phyloP scores from a whole-genome alignment of 2,329 filamentous ascomycete genomes.

The Ophiocordyceps unilateralis region DNA sequence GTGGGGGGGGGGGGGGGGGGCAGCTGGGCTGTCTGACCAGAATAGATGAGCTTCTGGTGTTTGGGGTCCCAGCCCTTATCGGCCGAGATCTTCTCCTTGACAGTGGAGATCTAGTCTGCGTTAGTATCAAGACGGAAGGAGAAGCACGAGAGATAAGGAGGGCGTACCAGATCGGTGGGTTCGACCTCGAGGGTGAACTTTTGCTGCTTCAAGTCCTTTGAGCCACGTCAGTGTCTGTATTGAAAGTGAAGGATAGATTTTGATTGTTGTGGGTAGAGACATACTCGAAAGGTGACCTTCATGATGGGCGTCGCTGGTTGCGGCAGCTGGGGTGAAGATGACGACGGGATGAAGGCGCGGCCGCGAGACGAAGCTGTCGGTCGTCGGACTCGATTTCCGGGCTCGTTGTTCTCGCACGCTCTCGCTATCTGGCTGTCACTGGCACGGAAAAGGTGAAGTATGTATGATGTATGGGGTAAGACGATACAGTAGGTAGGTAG shows the following conservation, averaged over 20 bases:
- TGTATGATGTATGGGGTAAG: background rate
- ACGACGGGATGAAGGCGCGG: background rate
- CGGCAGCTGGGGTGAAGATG: background rate
- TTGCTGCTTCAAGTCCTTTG: slow-evolving; percentile 90
- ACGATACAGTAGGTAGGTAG: background rate
- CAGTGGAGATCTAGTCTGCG: slow-evolving; percentile 51
- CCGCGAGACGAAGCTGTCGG: slow-evolving; percentile 2
- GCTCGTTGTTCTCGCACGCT: slow-evolving; percentile 2
- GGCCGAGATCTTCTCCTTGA: slow-evolving; percentile 82
- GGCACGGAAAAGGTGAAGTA: background rate
- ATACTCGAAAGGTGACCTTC: slow-evolving; percentile 52
- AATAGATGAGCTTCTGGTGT: slow-evolving; percentile 93
- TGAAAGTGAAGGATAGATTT: too few species aligned
- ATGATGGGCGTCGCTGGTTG: slow-evolving; percentile 29
- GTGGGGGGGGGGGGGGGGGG: too few species aligned
- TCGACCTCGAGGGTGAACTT: slow-evolving; percentile 96
- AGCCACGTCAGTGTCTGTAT: background rate
- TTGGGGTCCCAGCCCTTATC: slow-evolving; percentile 92
- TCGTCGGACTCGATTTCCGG: background rate
- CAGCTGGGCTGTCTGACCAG: slow-evolving; percentile 45
- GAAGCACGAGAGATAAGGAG: slow-evolving; percentile 11
- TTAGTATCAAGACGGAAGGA: slow-evolving; percentile 3
- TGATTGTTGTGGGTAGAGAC: slow-evolving; percentile 12
- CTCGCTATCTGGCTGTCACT: background rate
- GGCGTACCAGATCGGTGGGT: slow-evolving; percentile 71